Evolutionary conservation across 495 filamentous ascomycete genomes (phyloP).

Genomic region (Jackrogersella minutella): DNA sequence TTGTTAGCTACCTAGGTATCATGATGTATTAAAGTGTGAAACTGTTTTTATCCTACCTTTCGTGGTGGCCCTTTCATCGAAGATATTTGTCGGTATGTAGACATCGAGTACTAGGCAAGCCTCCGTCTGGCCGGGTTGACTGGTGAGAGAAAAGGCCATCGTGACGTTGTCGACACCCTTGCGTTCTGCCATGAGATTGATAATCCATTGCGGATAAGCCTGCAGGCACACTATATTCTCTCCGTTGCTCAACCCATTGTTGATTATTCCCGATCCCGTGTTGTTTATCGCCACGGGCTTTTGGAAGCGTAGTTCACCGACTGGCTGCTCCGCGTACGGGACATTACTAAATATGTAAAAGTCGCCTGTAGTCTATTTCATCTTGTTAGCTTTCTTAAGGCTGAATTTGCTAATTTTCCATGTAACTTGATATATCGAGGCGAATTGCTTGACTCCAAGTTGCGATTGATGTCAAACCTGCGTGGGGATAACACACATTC

Average conservation of each 20-base stretch:
- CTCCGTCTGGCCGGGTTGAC: slow-evolving; percentile 31
- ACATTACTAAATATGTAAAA: slow-evolving; percentile 39
- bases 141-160: slow-evolving; percentile 11
- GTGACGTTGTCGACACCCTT: slow-evolving; percentile 1
- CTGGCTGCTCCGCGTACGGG: slow-evolving; percentile 31
- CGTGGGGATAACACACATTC: slow-evolving; percentile 19
- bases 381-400: neutral
- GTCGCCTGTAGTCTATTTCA: slow-evolving; percentile 20
- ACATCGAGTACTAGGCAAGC: slow-evolving; percentile 34
- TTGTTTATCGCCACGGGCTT: slow-evolving; percentile 13
- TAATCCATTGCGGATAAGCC: slow-evolving; percentile 36
- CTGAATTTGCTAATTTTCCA: neutral
- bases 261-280: neutral
- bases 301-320: slow-evolving; percentile 25
- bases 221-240: slow-evolving; percentile 29
- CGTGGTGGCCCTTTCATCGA: neutral
- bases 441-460: neutral
- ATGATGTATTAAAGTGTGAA: neutral
- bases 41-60: slow-evolving; percentile 17
- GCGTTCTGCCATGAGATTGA: slow-evolving; percentile 15
- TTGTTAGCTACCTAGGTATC: neutral
- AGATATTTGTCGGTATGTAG: slow-evolving; percentile 25
- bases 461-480: neutral
- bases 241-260: slow-evolving; percentile 3
- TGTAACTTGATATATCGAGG: neutral